Evolutionary conservation across 2,329 filamentous ascomycete species (phyloP), one percentile per base, ranked within the genome.

Genomic region (Colletotrichum costaricense): DNA sequence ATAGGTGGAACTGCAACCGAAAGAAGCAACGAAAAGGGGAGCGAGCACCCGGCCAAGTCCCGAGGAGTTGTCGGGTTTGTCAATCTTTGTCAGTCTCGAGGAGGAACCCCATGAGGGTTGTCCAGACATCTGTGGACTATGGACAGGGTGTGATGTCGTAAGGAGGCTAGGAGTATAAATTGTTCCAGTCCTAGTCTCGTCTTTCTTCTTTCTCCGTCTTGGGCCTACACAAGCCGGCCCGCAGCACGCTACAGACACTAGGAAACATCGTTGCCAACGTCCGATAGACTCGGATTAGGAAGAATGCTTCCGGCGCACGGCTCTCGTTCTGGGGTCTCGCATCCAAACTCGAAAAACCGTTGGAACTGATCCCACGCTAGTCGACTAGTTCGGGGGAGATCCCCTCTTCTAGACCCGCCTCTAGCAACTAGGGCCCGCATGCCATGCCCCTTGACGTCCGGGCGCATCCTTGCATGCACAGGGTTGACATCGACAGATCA

Each of bases 1-100:
- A 54, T 19, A 8, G 26, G 71, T 57, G 60, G 56, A 46, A 30
- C 19, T 28, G 16, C 5, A 9, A 19, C 16, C 67, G 30, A 30
- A 71, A 62, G 42, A n/a, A 57, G 56, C 22, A 28, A 22, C n/a
- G 28, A 54, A 70, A 55, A 58, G 60, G 71, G 67, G 59, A 46
- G 33, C 8, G 3, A 28, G 46, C 24, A 16, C 42, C 62, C 67
- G 67, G 55, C 14, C 35, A 62, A 55, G 12, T 16, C 60, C 67
- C 60, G 56, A 56, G n/a, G 14, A 33, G 14, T 49, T 55, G 30
- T 28, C 30, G 26, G 24, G 56, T 70, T 52, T 60, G 67, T 62
- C 60, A 65, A 26, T 54, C 38, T 62, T 60, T 64, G 35, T 49
- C 70, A 62, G 46, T 59, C 54, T 49, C 26, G 59, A 59, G 70